Evolutionary conservation across 1,284 basidiomycete genomes (phyloP), one percentile per base, ranked within the genome.

Genomic region (Irpex sp.): DNA sequence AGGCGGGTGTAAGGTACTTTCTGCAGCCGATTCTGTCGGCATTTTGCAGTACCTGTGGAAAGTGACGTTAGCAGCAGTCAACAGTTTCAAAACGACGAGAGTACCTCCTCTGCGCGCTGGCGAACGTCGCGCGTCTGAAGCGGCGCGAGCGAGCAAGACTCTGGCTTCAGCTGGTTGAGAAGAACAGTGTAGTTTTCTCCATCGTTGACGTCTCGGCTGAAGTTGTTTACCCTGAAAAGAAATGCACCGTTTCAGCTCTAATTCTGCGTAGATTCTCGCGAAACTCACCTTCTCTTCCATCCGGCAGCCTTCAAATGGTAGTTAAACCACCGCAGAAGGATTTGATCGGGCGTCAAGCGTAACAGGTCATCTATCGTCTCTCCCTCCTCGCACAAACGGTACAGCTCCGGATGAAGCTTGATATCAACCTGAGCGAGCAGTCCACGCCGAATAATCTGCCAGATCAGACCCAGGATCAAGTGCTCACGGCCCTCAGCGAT

Each of bases 161-260:
- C 90, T 5, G 96, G 94, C 75, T 97, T 96, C 70, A 99, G 89
- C 77, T 98, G 97, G 77, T 96, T 92, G 62, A 99, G 84, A 5
- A 99, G 86, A 57, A 98, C 82, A 1, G 97, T 97, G 81, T 99
- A 99, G 81, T 98, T 98, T 78, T 98, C 95, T 65, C 92, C 96
- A 72, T 99, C 97, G 38, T 84, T 86, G 11, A 98, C 96, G 74
- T 99, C 97, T 71, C 93, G 91, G 73, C 93, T 92, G 77, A 99
- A 98, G 83, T 99, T 99, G 78, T 91, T 88, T n/a, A 99, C 97
- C 71, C 93, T 94, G 70, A 11, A 62, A 48, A 9, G 21, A 8
- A 21, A 48, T 21, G 44, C 9, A 19, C 62, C 48, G 67, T 62
- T 7, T 9, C 21, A 44, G 26, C 17, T 11, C 5, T 13, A 15